These are phyloP conservation scores for Alternaria sp. DNA, from an alignment of 2,329 filamentous ascomycete genomes.

Conservation along the genomic window DNA sequence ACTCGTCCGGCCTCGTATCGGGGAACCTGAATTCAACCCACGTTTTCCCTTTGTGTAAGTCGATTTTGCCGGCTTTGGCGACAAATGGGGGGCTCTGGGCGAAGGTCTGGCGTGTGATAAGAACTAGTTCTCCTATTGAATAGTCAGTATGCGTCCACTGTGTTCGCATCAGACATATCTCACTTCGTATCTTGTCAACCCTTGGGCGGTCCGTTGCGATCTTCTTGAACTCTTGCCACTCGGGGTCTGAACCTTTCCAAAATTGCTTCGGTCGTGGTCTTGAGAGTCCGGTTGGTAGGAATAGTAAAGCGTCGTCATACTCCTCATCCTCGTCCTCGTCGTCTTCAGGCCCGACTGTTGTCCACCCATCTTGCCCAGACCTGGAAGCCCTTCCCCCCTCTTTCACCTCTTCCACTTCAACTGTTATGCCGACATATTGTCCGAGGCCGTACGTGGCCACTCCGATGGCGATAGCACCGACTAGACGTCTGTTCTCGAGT, in stretches of 20 bases:
- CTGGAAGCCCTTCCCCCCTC: constrained; percentile 13
- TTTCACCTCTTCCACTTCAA: constrained; percentile 34
- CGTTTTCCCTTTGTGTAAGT: constrained; percentile 51
- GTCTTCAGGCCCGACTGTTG: constrained; percentile 25
- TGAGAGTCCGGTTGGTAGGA: constrained; percentile 60
- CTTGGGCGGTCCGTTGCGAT: constrained; percentile 54
- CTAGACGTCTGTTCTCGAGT: constrained; percentile 33
- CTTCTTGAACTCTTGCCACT: constrained; percentile 61
- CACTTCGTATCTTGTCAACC: constrained; percentile 51
- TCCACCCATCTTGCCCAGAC: constrained; percentile 20
- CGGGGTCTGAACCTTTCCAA: constrained; percentile 62
- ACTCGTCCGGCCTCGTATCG: constrained; percentile 58
- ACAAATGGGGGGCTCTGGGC: constrained; percentile 42
- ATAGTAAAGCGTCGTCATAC: constrained; percentile 47
- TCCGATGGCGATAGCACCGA: constrained; percentile 31
- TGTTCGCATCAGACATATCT: constrained; percentile 3
- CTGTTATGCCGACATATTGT: constrained; percentile 32
- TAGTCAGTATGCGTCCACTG: constrained; percentile 11
- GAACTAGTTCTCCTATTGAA: constrained; percentile 47
- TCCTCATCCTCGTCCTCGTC: constrained; percentile 45
- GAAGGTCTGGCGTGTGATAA: constrained; percentile 42
- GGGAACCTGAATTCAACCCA: constrained; percentile 61
- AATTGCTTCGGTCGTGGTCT: constrained; percentile 50
- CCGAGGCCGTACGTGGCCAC: constrained; percentile 30
- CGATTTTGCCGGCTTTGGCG: constrained; percentile 48